Evolutionary conservation across 768 basidiomycete genomes (phyloP).

Genomic region (Podaxis sp.): DNA sequence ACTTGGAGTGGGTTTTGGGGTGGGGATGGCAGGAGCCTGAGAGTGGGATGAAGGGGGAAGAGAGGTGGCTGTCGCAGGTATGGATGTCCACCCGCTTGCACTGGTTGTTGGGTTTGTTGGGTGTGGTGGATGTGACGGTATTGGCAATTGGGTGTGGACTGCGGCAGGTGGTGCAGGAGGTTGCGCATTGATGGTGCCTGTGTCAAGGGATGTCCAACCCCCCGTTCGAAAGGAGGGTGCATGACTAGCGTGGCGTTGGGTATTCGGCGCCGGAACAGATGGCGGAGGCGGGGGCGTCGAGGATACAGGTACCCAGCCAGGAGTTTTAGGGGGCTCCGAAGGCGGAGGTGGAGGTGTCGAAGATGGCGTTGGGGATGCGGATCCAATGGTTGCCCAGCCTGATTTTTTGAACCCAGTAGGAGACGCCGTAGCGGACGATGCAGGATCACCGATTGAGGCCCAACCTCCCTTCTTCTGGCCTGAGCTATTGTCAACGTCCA

Average conservation of each 20-base stretch:
- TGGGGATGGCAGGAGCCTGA: background rate
- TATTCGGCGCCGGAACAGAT: constrained; percentile 5
- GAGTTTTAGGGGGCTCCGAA: constrained; percentile 12
- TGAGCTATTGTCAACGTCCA: constrained; percentile 16
- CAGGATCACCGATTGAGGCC: constrained; percentile 32
- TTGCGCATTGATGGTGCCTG: constrained; percentile 29
- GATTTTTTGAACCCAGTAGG: constrained; percentile 36
- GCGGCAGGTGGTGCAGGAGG: constrained; percentile 14
- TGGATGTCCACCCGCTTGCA: constrained; percentile 13
- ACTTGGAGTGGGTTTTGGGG: background rate
- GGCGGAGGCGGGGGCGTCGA: constrained; percentile 14
- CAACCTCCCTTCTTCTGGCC: constrained; percentile 46
- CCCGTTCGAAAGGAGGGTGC: constrained; percentile 53
- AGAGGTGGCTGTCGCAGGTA: constrained; percentile 18
- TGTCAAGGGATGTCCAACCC: constrained; percentile 68
- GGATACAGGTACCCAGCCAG: constrained; percentile 10
- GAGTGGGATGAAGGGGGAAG: constrained; percentile 1
- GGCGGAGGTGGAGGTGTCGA: constrained; percentile 14
- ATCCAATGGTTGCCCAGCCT: constrained; percentile 46
- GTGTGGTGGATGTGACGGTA: constrained; percentile 20
- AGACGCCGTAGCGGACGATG: constrained; percentile 16
- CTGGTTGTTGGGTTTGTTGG: constrained; percentile 14
- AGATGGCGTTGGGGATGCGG: constrained; percentile 16
- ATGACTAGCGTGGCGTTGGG: constrained; percentile 13
- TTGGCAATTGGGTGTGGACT: constrained; percentile 19